Base-by-base conservation (phyloP, 495 filamentous ascomycete genomes). In the Tetracladium marchalianum region DNA sequence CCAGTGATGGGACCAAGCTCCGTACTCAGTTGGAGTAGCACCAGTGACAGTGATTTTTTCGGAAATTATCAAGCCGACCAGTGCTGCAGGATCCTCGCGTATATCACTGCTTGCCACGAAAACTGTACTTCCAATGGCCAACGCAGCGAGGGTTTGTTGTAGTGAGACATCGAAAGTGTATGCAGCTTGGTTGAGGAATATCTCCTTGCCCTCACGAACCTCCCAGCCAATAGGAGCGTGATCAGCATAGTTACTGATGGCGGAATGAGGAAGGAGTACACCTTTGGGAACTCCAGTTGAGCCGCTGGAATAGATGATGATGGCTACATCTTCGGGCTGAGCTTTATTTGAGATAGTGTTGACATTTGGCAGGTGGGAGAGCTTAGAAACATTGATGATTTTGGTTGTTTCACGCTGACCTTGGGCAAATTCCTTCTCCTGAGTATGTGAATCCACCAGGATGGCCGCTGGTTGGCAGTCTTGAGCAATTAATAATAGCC, bases 281-380 rank as follows among this genome's bases (percentile, higher is more conserved):
- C 92, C 92, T 67, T 98, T 98, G 8, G 92, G 92, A 43, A 81
- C 73, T 5, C 92, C 92, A 0, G 92, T 96, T 11, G 92, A 95
- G 12, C 92, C 92, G 13, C 86, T 93, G 11, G 92, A 95, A 68
- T 95, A 98, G 68, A 96, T 94, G 65, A 97, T 87, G 1, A 43
- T n/a, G n/a, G 48, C 53, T 16, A 27, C 6, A 32, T n/a, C 1
- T 1, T 44, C 27, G 18, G 38, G n/a, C 12, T 11, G 38, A 16
- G 40, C 24, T 3, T 1, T 8, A 48, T 41, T 32, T 16, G 34
- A 27, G 2, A 41, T 17, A 8, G n/a, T 38, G 18, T 2, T 1
- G 1, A 2, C 15, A 16, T 34, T 11, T 1, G 10, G 4, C 10
- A 43, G 6, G 9, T 4, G 27, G 27, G 41, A 43, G 10, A 43